Conservation (phyloP, 1,284 basidiomycete genomes). For the Fomes fomentarius region DNA sequence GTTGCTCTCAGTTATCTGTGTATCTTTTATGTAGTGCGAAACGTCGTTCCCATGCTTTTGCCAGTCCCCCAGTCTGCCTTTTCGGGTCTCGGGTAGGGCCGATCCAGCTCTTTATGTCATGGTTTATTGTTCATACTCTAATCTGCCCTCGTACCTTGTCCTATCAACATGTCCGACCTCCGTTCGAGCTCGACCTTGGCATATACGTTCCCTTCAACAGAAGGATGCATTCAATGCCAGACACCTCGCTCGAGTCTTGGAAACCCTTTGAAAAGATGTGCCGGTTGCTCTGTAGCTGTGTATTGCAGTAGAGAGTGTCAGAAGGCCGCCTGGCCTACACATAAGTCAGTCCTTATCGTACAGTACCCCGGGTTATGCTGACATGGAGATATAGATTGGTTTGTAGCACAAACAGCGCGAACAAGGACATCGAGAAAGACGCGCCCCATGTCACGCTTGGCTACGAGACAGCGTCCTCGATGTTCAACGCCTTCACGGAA, state of each 20-base stretch:
- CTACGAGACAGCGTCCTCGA: background rate
- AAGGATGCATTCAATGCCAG: background rate
- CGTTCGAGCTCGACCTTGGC: too few species aligned
- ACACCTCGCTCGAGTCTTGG: background rate
- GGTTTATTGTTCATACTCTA: too few species aligned
- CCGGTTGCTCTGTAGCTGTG: background rate
- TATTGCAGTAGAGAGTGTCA: conserved; percentile 16
- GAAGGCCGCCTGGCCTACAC: conserved; percentile 5
- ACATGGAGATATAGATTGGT: too few species aligned
- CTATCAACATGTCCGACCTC: too few species aligned
- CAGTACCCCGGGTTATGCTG: too few species aligned
- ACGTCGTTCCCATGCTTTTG: background rate
- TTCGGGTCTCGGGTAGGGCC: too few species aligned
- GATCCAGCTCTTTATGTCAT: too few species aligned
- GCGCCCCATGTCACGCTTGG: background rate
- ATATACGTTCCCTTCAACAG: too few species aligned
- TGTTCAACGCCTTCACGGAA: background rate
- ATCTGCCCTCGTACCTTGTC: too few species aligned
- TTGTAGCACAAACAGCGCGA: too few species aligned
- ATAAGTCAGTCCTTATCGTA: conserved; percentile 3
- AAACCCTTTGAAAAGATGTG: background rate
- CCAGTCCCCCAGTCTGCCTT: too few species aligned
- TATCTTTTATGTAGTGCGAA: background rate
- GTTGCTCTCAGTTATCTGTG: background rate
- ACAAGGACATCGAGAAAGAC: too few species aligned